Evolutionary conservation across 2,329 filamentous ascomycete genomes (phyloP), one percentile per base, ranked within the genome.

Genomic region (Claviceps sp.): DNA sequence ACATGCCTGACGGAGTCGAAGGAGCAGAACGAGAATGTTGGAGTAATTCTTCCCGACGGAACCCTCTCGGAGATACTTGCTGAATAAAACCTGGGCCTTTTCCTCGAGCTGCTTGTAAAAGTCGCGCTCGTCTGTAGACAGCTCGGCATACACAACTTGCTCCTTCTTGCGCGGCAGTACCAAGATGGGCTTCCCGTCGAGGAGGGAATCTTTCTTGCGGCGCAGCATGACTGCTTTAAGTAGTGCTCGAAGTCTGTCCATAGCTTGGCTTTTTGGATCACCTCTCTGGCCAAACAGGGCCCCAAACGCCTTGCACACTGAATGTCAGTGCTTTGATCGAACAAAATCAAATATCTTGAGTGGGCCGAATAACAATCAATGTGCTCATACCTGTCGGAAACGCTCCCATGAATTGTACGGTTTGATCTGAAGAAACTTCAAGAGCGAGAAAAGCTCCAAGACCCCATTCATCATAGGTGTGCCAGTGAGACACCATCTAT

Each of bases 381-480:
- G 44, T 8, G 22, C 22, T 66, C 72, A 63, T 66, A 78, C 75
- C 52, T 60, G 56, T 43, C 75, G 75, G 64, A 94, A 95, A 22
- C 70, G 69, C 0, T 77, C 69, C 69, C 77, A 77, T 14, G 78
- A 72, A 59, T 77, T 79, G 65, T 93, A 95, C 2, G 88, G 89
- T 54, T 76, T 76, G 61, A 94, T 90, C 2, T 76, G 74, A 16
- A 95, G 72, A 61, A 95, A 96, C 2, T 79, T 77, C 45, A 95
- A 73, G 20, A 95, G 69, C 0, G 88, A 86, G 60, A 79, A 89
- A 3, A 95, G 72, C 60, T 96, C 90, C 24, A 78, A 72, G 2
- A 91, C 80, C 13, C 76, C 81, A 59, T 95, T 95, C 85, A 93
- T 93, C 74, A 94, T 91, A 0, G 88, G 88, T 0, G 88, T 93